Evolutionary conservation across 805 yeast species (phyloP).

Genomic region (Henningerozyma blattae): DNA sequence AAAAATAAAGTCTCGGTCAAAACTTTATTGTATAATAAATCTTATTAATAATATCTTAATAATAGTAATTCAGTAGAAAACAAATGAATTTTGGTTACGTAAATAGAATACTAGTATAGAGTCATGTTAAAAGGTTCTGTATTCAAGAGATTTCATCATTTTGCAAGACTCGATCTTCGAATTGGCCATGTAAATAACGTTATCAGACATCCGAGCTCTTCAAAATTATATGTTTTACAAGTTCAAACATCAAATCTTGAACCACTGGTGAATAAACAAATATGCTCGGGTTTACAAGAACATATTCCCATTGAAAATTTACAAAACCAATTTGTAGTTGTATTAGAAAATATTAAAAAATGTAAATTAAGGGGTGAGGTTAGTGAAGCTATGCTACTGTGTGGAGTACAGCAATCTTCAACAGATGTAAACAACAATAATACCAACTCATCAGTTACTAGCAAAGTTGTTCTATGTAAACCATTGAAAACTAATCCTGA

Average conservation of each 20-base stretch:
- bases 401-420: slow-evolving; percentile 37
- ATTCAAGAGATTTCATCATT: slow-evolving; percentile 4
- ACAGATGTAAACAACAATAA: slow-evolving; percentile 6
- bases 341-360: slow-evolving; percentile 47
- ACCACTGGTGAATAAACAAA: slow-evolving; percentile 17
- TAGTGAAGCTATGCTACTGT: slow-evolving; percentile 57
- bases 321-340: slow-evolving; percentile 32
- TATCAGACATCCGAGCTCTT: slow-evolving; percentile 43
- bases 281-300: slow-evolving; percentile 49
- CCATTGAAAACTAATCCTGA: too few relatives aligned
- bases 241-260: slow-evolving; percentile 18
- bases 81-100: too few relatives aligned
- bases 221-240: slow-evolving; percentile 44
- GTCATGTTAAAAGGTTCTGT: neutral
- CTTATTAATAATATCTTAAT: too few relatives aligned
- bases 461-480: too few relatives aligned
- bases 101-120: too few relatives aligned
- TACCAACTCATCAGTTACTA: too few relatives aligned
- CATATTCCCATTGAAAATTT: slow-evolving; percentile 30
- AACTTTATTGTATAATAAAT: too few relatives aligned
- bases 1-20: too few relatives aligned
- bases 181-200: slow-evolving; percentile 40
- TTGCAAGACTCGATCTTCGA: slow-evolving; percentile 21
- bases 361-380: slow-evolving; percentile 49
- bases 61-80: too few relatives aligned